Conservation (phyloP, 345 rosid genomes). For the Murraya koenigii region DNA sequence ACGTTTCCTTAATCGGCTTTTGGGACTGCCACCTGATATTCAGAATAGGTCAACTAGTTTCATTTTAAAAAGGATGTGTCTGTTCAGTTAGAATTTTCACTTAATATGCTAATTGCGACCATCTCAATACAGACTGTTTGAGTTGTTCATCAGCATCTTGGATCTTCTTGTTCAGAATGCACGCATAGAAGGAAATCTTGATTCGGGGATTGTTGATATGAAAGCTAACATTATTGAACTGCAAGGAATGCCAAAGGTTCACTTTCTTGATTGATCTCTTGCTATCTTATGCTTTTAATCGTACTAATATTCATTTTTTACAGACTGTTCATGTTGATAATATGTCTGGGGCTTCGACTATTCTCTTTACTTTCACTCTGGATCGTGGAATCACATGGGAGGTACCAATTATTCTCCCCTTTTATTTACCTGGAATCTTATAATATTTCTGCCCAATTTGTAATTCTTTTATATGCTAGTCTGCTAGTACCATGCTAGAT, state of each 20-base stretch:
- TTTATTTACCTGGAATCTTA: slow-evolving; percentile 10
- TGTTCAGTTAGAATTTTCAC: neutral
- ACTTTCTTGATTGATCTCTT: slow-evolving; percentile 25
- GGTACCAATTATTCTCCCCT: slow-evolving; percentile 37
- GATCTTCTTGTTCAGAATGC: slow-evolving; percentile 93
- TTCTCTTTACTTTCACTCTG: slow-evolving; percentile 81
- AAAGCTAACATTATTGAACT: slow-evolving; percentile 80
- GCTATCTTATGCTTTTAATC: slow-evolving; percentile 16
- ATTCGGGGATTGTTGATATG: slow-evolving; percentile 94
- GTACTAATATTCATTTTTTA: slow-evolving; percentile 24
- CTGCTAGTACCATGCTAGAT: slow-evolving; percentile 70
- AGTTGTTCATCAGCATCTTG: slow-evolving; percentile 81
- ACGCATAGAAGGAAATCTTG: slow-evolving; percentile 90
- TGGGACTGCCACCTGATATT: slow-evolving; percentile 95
- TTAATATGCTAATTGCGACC: slow-evolving; percentile 25
- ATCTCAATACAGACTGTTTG: slow-evolving; percentile 69
- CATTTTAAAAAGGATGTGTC: slow-evolving; percentile 13
- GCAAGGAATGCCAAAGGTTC: slow-evolving; percentile 85
- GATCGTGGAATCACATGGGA: slow-evolving; percentile 97
- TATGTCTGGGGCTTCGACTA: slow-evolving; percentile 92
- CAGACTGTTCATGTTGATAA: slow-evolving; percentile 97
- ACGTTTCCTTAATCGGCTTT: slow-evolving; percentile 87
- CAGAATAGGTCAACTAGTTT: slow-evolving; percentile 70
- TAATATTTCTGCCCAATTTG: neutral
- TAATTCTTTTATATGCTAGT: slow-evolving; percentile 36